Evolutionary conservation across 352 stramenopile species (phyloP).

Genomic region (Phytophthora macrochlamydospora): DNA sequence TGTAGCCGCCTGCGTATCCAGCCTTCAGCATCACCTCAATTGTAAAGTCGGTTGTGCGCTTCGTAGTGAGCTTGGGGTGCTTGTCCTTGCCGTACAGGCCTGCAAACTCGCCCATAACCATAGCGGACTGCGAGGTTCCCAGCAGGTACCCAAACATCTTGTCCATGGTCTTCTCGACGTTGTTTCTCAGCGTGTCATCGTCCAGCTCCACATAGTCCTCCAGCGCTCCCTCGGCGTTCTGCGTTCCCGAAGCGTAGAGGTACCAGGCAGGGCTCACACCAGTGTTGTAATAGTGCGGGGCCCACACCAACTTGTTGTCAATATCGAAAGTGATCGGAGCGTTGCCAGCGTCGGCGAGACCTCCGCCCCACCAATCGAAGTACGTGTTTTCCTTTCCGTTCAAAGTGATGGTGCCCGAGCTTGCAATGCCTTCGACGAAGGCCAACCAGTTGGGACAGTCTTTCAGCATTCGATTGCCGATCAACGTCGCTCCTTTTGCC

Average conservation of each 20-base stretch:
- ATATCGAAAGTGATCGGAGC: slow-evolving; percentile 48
- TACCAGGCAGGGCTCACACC: slow-evolving; percentile 68
- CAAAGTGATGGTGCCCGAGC: slow-evolving; percentile 44
- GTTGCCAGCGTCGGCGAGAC: slow-evolving; percentile 47
- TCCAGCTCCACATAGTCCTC: slow-evolving; percentile 57
- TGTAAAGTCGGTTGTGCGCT: slow-evolving; percentile 70
- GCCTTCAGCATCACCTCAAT: slow-evolving; percentile 65
- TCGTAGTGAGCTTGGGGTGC: slow-evolving; percentile 58
- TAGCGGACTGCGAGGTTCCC: slow-evolving; percentile 44
- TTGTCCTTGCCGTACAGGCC: slow-evolving; percentile 67
- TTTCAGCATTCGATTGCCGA: slow-evolving; percentile 68
- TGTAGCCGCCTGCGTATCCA: slow-evolving; percentile 68
- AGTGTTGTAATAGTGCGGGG: slow-evolving; percentile 83
- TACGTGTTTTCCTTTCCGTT: slow-evolving; percentile 43
- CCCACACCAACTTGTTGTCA: slow-evolving; percentile 71
- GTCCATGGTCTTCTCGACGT: slow-evolving; percentile 67
- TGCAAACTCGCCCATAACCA: slow-evolving; percentile 74
- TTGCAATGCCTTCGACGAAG: slow-evolving; percentile 72
- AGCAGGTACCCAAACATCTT: slow-evolving; percentile 77
- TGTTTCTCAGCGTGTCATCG: slow-evolving; percentile 53
- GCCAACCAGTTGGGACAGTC: slow-evolving; percentile 69
- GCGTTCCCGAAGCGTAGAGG: slow-evolving; percentile 55
- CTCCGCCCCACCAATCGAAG: slow-evolving; percentile 77
- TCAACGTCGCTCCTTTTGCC: slow-evolving; percentile 59
- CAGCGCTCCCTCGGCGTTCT: slow-evolving; percentile 27